Percentiles rank a stretch among this genome's conserved stretches.
Evolutionary conservation across 2,329 filamentous ascomycete species (phyloP).

Genomic region (Talaromyces sp.): DNA sequence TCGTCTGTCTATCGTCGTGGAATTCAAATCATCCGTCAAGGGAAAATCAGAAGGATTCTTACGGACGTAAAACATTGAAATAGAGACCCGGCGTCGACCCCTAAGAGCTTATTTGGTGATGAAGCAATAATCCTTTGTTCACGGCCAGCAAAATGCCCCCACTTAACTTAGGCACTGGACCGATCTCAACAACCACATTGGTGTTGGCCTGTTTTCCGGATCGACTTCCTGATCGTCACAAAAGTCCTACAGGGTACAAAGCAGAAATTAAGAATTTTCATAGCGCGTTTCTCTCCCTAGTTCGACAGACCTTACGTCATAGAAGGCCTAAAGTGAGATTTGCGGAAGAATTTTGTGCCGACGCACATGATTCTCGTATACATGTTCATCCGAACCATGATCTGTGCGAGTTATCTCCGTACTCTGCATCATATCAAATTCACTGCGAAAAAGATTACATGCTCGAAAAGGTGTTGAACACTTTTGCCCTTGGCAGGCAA

Average conservation of each 20-base stretch:
- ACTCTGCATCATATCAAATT: neutral
- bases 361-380: neutral
- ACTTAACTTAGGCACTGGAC: neutral
- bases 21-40: neutral
- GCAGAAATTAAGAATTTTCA: neutral
- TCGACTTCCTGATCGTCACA: neutral
- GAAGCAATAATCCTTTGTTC: neutral
- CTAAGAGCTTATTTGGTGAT: neutral
- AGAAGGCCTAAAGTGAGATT: neutral
- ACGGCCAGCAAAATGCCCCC: neutral
- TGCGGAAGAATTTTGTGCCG: neutral
- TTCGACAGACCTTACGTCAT: neutral
- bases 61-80: neutral
- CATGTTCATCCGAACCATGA: neutral
- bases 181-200: neutral
- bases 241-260: neutral
- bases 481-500: neutral
- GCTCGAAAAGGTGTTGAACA: no score
- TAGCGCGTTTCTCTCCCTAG: neutral
- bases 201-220: neutral
- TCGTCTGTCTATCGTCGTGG: neutral
- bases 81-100: neutral
- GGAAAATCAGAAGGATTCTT: neutral
- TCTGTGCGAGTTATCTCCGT: neutral
- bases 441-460: no score